Evolutionary conservation across 345 rosid genomes (phyloP).

Genomic region (Zanthoxylum bungeanum): DNA sequence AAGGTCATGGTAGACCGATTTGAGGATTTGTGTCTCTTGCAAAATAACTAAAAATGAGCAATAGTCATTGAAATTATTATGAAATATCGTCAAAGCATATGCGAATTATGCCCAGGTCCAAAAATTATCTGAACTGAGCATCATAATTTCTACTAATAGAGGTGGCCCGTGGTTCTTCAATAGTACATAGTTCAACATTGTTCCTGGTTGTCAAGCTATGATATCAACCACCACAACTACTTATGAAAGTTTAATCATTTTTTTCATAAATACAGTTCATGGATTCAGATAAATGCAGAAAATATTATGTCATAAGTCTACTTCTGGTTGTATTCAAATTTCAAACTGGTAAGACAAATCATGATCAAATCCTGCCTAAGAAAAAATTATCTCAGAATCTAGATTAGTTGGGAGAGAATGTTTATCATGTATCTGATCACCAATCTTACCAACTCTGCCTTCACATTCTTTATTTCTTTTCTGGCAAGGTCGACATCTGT

Average conservation of each 20-base stretch:
- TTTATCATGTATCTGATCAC: slow-evolving; percentile 1
- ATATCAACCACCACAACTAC: not conserved
- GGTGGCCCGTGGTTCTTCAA: not conserved
- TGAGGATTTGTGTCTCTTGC: not conserved
- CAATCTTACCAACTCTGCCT: slow-evolving; percentile 66
- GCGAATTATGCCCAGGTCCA: not conserved
- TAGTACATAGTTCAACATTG: not conserved
- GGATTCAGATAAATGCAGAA: not conserved
- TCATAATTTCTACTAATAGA: not conserved
- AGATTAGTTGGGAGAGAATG: not conserved
- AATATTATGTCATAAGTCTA: not conserved
- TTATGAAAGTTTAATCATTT: not conserved
- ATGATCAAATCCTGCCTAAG: not conserved
- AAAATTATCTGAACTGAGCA: not conserved
- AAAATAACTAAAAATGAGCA: not conserved
- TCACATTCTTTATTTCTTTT: slow-evolving; percentile 68
- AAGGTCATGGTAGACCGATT: not conserved
- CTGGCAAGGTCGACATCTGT: slow-evolving; percentile 76
- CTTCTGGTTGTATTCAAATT: not conserved
- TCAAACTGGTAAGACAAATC: not conserved
- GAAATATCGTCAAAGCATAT: not conserved
- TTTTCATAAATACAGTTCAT: not conserved
- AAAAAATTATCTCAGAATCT: slow-evolving; percentile 2
- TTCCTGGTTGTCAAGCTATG: not conserved
- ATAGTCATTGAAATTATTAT: not conserved